Evolutionary conservation across 208 protist species (phyloP).

Genomic region (Phytomonas sp.): DNA sequence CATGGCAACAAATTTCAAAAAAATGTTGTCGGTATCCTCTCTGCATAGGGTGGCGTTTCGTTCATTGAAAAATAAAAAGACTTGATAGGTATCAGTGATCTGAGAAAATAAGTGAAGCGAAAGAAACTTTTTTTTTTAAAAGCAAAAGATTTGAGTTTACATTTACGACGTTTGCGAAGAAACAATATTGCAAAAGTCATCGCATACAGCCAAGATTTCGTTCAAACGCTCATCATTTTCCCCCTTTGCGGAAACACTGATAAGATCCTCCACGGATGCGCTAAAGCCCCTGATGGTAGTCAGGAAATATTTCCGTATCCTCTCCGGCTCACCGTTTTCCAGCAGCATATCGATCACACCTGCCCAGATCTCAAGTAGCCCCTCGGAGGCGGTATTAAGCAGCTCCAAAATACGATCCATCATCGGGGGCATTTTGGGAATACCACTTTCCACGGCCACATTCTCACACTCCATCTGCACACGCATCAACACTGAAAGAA

Average conservation of each 20-base stretch:
- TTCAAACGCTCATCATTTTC: slow-evolving; percentile 75
- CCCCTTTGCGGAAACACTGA: slow-evolving; percentile 62
- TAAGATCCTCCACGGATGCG: slow-evolving; percentile 60
- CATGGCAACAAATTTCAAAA: not conserved
- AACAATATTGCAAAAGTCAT: slow-evolving; percentile 25
- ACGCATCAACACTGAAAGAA: slow-evolving; percentile 58
- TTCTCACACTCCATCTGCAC: slow-evolving; percentile 86
- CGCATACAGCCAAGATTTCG: slow-evolving; percentile 77
- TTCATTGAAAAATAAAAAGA: not conserved
- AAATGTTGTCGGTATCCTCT: not conserved
- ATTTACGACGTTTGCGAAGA: not conserved
- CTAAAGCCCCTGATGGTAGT: slow-evolving; percentile 53
- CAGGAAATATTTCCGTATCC: slow-evolving; percentile 60
- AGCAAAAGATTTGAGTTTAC: slow-evolving; percentile 4
- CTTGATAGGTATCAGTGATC: not conserved
- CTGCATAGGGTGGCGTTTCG: not conserved
- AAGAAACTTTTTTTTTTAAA: slow-evolving; percentile 4
- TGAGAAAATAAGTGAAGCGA: not conserved
- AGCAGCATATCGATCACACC: slow-evolving; percentile 43
- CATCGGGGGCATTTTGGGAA: slow-evolving; percentile 48
- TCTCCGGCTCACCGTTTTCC: slow-evolving; percentile 31
- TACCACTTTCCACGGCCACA: slow-evolving; percentile 55
- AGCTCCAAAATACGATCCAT: slow-evolving; percentile 72
- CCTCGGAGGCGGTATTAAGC: slow-evolving; percentile 53
- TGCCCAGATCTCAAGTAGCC: slow-evolving; percentile 65